A percentile compares a stretch with the other conserved stretches of the same genome.
Evolutionary conservation across 768 basidiomycete genomes (phyloP).

Genomic region (Serendipita indica): DNA sequence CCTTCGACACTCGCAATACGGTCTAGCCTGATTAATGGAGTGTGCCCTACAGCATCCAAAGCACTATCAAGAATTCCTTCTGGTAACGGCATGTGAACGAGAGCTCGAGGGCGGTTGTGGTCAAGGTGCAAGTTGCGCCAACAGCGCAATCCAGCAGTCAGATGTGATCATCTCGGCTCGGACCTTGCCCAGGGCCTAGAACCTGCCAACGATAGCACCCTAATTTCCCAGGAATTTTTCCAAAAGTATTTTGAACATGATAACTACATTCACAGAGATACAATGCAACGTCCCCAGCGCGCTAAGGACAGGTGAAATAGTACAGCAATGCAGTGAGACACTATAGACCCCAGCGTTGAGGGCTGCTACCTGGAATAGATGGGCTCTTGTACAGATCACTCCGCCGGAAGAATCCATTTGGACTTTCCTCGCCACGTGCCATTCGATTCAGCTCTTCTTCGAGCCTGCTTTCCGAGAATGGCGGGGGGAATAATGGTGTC

Average conservation of each 20-base stretch:
- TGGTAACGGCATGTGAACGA: neutral
- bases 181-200: too few relatives aligned
- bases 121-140: neutral
- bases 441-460: neutral
- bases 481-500: neutral
- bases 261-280: too few relatives aligned
- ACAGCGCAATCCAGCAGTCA: neutral
- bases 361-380: neutral
- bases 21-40: conserved; percentile 78
- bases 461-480: neutral
- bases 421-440: neutral
- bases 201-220: too few relatives aligned
- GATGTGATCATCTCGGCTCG: neutral
- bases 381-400: neutral
- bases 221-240: too few relatives aligned
- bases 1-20: conserved; percentile 59
- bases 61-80: conserved; percentile 50
- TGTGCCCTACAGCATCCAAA: conserved; percentile 77
- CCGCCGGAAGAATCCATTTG: neutral
- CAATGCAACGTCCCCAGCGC: too few relatives aligned
- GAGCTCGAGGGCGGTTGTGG: too few relatives aligned
- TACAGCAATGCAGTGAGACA: neutral
- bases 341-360: neutral
- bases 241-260: too few relatives aligned
- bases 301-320: neutral